Percentiles rank a stretch among this genome's conserved stretches.
Evolutionary conservation across 2,329 filamentous ascomycete species (phyloP).

Genomic region (Monosporascus sp.): DNA sequence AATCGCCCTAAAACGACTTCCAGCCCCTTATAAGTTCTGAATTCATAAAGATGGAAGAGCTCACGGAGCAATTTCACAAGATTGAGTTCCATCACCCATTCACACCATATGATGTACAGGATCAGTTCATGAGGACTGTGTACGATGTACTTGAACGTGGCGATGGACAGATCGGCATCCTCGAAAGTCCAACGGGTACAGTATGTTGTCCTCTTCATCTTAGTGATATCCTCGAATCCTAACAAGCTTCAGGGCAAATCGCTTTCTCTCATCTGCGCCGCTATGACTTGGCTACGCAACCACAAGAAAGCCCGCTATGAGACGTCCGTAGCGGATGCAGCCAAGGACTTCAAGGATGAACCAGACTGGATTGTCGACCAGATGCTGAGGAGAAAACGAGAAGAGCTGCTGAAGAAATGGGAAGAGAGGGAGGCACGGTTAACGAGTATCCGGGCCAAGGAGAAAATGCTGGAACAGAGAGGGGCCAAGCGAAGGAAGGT

Average conservation of each 20-base stretch:
- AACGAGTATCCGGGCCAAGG: constrained; percentile 57
- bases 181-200: constrained; percentile 89
- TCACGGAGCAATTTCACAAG: constrained; percentile 20
- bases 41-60: constrained; percentile 15
- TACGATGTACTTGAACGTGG: constrained; percentile 69
- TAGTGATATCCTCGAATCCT: constrained; percentile 3
- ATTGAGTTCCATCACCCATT: constrained; percentile 81
- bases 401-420: constrained; percentile 60
- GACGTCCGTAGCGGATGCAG: constrained; percentile 41
- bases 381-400: constrained; percentile 61
- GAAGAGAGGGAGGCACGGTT: constrained; percentile 71
- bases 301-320: constrained; percentile 62
- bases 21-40: too few relatives aligned
- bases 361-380: constrained; percentile 82
- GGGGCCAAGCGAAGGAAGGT: constrained; percentile 40
- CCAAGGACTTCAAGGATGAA: constrained; percentile 54
- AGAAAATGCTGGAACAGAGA: constrained; percentile 50
- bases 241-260: constrained; percentile 67
- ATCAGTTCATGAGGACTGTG: constrained; percentile 78
- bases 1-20: too few relatives aligned
- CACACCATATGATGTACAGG: constrained; percentile 80
- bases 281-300: constrained; percentile 84
- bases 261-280: constrained; percentile 81
- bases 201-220: constrained; percentile 28
- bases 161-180: constrained; percentile 73